Conservation (phyloP, 805 yeast genomes). For the Ogataea dorogensis region DNA sequence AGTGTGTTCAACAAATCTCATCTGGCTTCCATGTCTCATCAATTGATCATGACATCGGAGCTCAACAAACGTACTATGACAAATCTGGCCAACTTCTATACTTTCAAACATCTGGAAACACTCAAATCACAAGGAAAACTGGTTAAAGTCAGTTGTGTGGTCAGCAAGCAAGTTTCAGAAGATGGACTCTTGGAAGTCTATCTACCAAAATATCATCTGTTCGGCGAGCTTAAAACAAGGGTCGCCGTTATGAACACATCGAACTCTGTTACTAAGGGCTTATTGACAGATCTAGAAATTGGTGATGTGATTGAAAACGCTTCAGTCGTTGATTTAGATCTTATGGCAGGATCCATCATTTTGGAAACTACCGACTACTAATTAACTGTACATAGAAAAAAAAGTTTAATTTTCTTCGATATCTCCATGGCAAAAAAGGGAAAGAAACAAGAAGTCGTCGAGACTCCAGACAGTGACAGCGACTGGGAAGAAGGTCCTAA, state of each 20-base stretch:
- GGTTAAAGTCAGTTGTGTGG: slow-evolving; percentile 40
- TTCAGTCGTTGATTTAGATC: slow-evolving; percentile 40
- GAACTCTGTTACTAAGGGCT: slow-evolving; percentile 20
- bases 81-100: slow-evolving; percentile 30
- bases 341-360: slow-evolving; percentile 41
- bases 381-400: slow-evolving; percentile 9
- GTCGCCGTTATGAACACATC: slow-evolving; percentile 26
- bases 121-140: slow-evolving; percentile 17
- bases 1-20: slow-evolving; percentile 35
- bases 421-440: slow-evolving; percentile 32
- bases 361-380: slow-evolving; percentile 27
- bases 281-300: slow-evolving; percentile 35
- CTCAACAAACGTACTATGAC: slow-evolving; percentile 31
- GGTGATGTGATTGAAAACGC: slow-evolving; percentile 45
- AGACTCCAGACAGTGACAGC: slow-evolving; percentile 32
- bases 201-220: slow-evolving; percentile 34
- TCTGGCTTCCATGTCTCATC: slow-evolving; percentile 39
- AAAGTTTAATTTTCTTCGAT: slow-evolving; percentile 7
- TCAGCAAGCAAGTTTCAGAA: slow-evolving; percentile 41
- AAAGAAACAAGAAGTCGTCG: slow-evolving; percentile 51
- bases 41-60: slow-evolving; percentile 45
- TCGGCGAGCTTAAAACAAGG: slow-evolving; percentile 28
- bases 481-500: slow-evolving; percentile 74
- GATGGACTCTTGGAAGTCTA: slow-evolving; percentile 34
- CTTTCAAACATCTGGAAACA: slow-evolving; percentile 29